These are phyloP conservation scores for Penicillium sp. DNA, from an alignment of 2,329 filamentous ascomycete species.

Conservation along the genomic window DNA sequence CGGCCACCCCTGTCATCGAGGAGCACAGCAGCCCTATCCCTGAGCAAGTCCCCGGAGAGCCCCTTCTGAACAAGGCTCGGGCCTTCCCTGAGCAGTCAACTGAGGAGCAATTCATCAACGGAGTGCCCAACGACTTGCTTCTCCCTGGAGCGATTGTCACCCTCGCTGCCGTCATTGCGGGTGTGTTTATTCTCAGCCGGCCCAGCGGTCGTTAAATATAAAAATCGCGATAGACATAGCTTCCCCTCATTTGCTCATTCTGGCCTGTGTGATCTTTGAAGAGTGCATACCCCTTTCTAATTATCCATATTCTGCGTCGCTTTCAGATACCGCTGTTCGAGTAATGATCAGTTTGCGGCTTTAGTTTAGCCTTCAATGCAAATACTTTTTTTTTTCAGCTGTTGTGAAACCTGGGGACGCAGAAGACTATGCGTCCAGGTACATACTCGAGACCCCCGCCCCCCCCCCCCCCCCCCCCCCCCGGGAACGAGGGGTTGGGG, in stretches of 20 bases:
- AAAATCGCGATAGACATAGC: conserved; percentile 2
- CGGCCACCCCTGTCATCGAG: conserved; percentile 53
- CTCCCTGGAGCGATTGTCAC: conserved; percentile 92
- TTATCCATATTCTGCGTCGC: conserved; percentile 26
- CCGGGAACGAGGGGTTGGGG: no score
- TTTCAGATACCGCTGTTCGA: conserved; percentile 26
- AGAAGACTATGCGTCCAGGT: background rate
- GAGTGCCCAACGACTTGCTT: conserved; percentile 90
- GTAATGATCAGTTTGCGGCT: conserved; percentile 23
- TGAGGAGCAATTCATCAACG: conserved; percentile 78
- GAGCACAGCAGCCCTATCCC: conserved; percentile 44
- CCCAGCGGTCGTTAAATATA: conserved; percentile 48
- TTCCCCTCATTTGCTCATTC: conserved; percentile 1
- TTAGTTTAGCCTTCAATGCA: conserved; percentile 28
- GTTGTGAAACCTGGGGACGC: background rate
- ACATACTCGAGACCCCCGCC: no score
- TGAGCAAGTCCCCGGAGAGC: conserved; percentile 53
- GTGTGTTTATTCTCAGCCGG: conserved; percentile 85
- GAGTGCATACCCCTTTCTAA: conserved; percentile 26
- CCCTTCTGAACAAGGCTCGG: conserved; percentile 41
- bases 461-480: no score
- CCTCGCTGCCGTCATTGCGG: conserved; percentile 89
- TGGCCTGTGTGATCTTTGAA: conserved; percentile 7
- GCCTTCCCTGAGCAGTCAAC: conserved; percentile 50
- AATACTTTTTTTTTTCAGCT: conserved; percentile 20